Evolutionary conservation across 768 basidiomycete species (phyloP).

Genomic region (Clavaria fumosa): DNA sequence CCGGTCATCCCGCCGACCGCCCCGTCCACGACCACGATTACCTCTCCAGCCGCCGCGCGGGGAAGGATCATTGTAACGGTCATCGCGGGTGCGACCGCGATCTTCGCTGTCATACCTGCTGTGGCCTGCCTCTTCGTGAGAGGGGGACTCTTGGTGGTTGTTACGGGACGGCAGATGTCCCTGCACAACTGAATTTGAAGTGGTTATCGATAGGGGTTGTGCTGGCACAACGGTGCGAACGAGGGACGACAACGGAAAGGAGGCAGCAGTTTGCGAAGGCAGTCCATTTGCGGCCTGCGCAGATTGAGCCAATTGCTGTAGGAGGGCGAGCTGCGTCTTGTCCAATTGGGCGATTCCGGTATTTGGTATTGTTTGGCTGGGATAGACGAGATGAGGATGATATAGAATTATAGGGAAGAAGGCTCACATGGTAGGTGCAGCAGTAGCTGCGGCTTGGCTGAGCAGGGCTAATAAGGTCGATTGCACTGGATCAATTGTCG

Average conservation of each 20-base stretch:
- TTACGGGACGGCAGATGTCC: constrained; percentile 24
- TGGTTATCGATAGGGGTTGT: constrained; percentile 19
- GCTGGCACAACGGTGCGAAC: constrained; percentile 16
- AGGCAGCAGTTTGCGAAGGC: constrained; percentile 13
- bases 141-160: constrained; percentile 28
- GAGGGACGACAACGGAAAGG: not conserved
- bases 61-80: constrained; percentile 30
- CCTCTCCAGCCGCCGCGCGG: constrained; percentile 42
- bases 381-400: constrained; percentile 7
- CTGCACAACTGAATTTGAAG: constrained; percentile 12
- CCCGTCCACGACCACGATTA: constrained; percentile 44
- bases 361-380: constrained; percentile 52
- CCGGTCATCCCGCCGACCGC: constrained; percentile 45
- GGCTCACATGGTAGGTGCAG: constrained; percentile 28
- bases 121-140: constrained; percentile 27
- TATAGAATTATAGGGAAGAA: not conserved
- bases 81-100: constrained; percentile 19
- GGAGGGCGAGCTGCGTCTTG: constrained; percentile 46
- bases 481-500: constrained; percentile 29
- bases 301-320: constrained; percentile 64
- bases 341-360: constrained; percentile 29
- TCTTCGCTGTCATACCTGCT: constrained; percentile 36
- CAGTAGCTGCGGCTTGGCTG: constrained; percentile 41
- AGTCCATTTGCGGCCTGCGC: constrained; percentile 26
- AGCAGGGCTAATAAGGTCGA: constrained; percentile 55